phyloP scores from a whole-genome alignment of 345 rosid genomes.

The Psidium guajava region DNA sequence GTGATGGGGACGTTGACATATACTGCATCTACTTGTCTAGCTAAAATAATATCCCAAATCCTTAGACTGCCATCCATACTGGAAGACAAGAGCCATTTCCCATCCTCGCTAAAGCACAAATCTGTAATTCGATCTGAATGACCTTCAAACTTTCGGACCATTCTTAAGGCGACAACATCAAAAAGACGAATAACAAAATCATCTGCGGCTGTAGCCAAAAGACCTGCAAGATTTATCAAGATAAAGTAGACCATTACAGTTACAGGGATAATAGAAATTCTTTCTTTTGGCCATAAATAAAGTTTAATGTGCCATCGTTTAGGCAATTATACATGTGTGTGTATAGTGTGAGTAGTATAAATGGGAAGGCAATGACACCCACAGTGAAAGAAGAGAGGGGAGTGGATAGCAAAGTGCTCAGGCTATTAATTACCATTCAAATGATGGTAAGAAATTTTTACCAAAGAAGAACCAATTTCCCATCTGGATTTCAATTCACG shows the following conservation, averaged over 20 bases:
- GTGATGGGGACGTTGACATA: slow-evolving; percentile 71
- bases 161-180: slow-evolving; percentile 63
- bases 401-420: neutral
- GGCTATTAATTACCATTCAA: slow-evolving; percentile 39
- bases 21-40: slow-evolving; percentile 85
- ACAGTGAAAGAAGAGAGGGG: neutral
- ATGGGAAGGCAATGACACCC: neutral
- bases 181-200: slow-evolving; percentile 68
- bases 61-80: slow-evolving; percentile 97
- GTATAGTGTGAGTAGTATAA: neutral
- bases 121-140: slow-evolving; percentile 85
- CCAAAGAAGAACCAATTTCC: slow-evolving; percentile 74
- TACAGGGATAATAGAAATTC: neutral
- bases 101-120: slow-evolving; percentile 88
- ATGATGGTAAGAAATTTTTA: slow-evolving; percentile 69
- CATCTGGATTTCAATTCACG: slow-evolving; percentile 54
- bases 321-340: neutral
- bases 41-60: slow-evolving; percentile 86
- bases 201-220: slow-evolving; percentile 84
- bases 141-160: slow-evolving; percentile 96
- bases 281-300: neutral
- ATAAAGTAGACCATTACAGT: neutral
- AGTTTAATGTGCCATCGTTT: neutral
- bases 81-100: slow-evolving; percentile 91
- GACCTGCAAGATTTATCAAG: slow-evolving; percentile 40